These are phyloP conservation scores for Haplographium delicatum DNA, from an alignment of 495 filamentous ascomycete species.

Conservation along the genomic window DNA sequence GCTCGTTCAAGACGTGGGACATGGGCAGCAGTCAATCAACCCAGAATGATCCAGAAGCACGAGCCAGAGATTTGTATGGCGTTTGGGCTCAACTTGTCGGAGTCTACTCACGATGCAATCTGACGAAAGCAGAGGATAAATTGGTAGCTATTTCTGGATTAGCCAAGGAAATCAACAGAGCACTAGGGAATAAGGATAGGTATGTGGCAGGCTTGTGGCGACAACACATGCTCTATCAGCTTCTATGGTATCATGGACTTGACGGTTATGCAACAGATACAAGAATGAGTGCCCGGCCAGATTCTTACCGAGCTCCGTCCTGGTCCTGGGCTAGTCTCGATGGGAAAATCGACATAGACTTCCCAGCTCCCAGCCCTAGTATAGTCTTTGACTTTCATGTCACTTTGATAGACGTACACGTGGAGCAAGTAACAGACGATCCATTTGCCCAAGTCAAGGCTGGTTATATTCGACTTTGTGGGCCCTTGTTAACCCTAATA, in stretches of 20 bases:
- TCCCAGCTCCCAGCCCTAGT: background rate
- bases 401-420: background rate
- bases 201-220: constrained; percentile 1
- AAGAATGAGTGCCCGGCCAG: background rate
- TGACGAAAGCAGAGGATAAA: background rate
- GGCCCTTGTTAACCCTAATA: background rate
- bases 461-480: background rate
- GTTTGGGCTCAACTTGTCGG: background rate
- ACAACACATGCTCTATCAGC: background rate
- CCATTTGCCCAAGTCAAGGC: background rate
- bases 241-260: background rate
- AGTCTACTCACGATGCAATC: background rate
- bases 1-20: background rate
- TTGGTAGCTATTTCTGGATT: background rate
- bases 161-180: background rate
- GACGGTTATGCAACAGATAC: constrained; percentile 1
- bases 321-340: background rate
- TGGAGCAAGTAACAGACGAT: background rate
- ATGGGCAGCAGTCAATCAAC: background rate
- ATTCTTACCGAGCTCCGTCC: constrained; percentile 1
- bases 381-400: background rate
- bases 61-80: background rate
- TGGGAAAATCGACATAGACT: background rate
- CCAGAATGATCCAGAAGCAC: background rate
- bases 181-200: background rate